These are phyloP conservation scores for Przewalskia tangutica DNA, from an alignment of 257 asterid genomes.

Conservation along the genomic window DNA sequence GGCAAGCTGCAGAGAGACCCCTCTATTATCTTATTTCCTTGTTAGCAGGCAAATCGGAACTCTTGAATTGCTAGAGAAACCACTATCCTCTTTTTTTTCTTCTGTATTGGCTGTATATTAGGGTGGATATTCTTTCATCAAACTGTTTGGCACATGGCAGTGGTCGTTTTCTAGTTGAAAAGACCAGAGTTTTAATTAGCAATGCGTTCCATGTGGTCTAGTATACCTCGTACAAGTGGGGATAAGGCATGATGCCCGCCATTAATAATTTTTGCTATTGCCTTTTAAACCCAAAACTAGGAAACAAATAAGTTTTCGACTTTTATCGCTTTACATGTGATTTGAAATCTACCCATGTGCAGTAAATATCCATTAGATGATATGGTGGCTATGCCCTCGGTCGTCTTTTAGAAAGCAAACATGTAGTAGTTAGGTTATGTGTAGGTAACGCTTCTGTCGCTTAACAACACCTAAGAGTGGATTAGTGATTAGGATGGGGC, in stretches of 20 bases:
- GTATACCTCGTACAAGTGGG: background rate
- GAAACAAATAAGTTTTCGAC: background rate
- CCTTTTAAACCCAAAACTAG: background rate
- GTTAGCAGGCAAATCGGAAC: slow-evolving; percentile 12
- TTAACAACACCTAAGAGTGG: background rate
- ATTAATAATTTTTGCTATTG: background rate
- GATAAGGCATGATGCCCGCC: background rate
- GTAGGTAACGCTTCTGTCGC: background rate
- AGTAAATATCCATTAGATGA: background rate
- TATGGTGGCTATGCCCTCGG: background rate
- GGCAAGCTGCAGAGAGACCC: slow-evolving; percentile 85
- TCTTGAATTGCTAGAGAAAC: background rate
- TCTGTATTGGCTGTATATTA: background rate
- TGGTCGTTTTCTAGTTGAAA: background rate
- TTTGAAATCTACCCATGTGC: background rate
- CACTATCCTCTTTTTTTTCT: background rate
- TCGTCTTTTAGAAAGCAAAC: background rate
- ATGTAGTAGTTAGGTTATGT: background rate
- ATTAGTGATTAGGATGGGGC: background rate
- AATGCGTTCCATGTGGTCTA: background rate
- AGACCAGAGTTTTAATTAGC: background rate
- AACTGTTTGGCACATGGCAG: background rate
- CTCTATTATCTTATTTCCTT: slow-evolving; percentile 65
- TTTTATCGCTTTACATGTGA: background rate
- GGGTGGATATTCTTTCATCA: background rate